These are phyloP conservation scores for Aquilaria yunnanensis DNA, from an alignment of 345 rosid genomes.

Conservation along the genomic window DNA sequence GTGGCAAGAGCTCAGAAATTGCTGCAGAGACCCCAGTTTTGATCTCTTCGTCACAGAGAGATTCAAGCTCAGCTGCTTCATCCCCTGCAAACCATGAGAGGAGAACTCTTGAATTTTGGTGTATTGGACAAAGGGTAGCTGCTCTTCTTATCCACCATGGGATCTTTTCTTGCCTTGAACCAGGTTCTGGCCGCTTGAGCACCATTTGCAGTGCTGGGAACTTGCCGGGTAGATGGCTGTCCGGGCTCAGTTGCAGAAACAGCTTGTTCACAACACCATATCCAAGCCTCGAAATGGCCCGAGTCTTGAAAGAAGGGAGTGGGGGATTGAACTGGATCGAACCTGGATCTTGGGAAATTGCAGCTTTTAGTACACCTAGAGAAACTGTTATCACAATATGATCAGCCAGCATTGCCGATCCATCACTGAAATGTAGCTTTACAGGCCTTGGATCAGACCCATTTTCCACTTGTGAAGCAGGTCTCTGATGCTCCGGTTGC, in stretches of 20 bases:
- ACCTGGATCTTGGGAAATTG: slow-evolving; percentile 39
- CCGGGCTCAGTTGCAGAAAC: slow-evolving; percentile 49
- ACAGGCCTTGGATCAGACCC: slow-evolving; percentile 40
- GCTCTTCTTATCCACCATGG: slow-evolving; percentile 98
- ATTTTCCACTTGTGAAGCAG: slow-evolving; percentile 21
- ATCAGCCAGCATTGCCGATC: slow-evolving; percentile 67
- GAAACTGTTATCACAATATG: slow-evolving; percentile 92
- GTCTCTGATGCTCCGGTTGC: slow-evolving; percentile 33
- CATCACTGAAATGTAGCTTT: slow-evolving; percentile 79
- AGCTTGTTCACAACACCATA: slow-evolving; percentile 93
- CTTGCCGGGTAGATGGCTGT: slow-evolving; percentile 13
- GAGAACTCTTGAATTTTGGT: slow-evolving; percentile 60
- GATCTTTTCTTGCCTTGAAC: slow-evolving; percentile 43
- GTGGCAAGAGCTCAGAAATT: slow-evolving; percentile 38
- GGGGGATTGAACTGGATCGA: slow-evolving; percentile 57
- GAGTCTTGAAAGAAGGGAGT: slow-evolving; percentile 63
- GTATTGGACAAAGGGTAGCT: slow-evolving; percentile 68
- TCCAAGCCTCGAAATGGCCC: slow-evolving; percentile 80
- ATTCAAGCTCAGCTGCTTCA: slow-evolving; percentile 87
- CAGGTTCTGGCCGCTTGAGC: slow-evolving; percentile 51
- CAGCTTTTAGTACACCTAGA: slow-evolving; percentile 84
- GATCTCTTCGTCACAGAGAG: slow-evolving; percentile 66
- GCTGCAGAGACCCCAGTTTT: slow-evolving; percentile 57
- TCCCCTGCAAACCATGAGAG: slow-evolving; percentile 95
- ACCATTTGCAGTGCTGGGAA: slow-evolving; percentile 75